These are phyloP conservation scores for Wickerhamomyces hampshirensis DNA, from an alignment of 805 yeast genomes.

Conservation along the genomic window DNA sequence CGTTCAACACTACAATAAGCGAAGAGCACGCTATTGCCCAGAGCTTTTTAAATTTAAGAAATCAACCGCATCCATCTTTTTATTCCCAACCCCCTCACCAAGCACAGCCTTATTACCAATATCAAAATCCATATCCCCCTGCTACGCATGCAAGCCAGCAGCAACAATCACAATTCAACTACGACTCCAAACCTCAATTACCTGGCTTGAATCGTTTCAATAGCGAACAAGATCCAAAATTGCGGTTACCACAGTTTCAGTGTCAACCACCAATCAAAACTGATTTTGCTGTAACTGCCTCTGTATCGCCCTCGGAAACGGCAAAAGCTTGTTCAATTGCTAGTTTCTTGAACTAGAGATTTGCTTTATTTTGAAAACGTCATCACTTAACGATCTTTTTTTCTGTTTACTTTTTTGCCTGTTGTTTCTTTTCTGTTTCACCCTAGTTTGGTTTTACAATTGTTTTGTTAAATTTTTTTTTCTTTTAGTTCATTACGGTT, in stretches of 20 bases:
- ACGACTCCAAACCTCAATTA: neutral
- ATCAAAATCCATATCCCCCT: slow-evolving; percentile 7
- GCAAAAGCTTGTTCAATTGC: slow-evolving; percentile 18
- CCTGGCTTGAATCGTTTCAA: neutral
- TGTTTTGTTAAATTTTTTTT: slow-evolving; percentile 1
- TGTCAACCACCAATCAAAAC: neutral
- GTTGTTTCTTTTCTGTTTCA: neutral
- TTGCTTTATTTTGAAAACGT: neutral
- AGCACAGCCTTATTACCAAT: slow-evolving; percentile 11
- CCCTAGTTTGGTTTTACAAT: neutral
- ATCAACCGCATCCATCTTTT: slow-evolving; percentile 16
- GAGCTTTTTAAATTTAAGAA: slow-evolving; percentile 22
- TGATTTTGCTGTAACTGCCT: neutral
- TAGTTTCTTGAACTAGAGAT: slow-evolving; percentile 16
- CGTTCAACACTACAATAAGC: slow-evolving; percentile 5
- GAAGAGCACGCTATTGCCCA: slow-evolving; percentile 27
- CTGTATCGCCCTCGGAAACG: slow-evolving; percentile 4
- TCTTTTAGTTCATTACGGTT: no score
- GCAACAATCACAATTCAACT: neutral
- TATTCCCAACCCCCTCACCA: slow-evolving; percentile 8
- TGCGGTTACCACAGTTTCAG: neutral
- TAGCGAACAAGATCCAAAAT: neutral
- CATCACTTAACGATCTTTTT: neutral
- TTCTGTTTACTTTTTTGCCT: neutral
- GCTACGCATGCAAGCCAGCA: slow-evolving; percentile 1